Evolutionary conservation across 169 alveolate genomes (phyloP).

Genomic region (Plasmodium relictum): DNA sequence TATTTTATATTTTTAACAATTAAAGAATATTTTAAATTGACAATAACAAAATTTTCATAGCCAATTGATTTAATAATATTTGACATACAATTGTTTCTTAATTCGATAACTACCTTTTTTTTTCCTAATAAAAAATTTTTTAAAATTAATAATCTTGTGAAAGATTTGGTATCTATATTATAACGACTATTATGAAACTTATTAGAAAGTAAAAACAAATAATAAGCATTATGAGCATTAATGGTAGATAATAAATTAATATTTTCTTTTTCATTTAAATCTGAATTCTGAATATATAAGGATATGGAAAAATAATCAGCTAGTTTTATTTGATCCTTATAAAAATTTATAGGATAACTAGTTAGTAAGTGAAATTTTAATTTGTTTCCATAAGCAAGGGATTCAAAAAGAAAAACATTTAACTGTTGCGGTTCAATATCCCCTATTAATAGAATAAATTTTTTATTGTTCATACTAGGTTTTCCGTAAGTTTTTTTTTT

Average conservation of each 20-base stretch:
- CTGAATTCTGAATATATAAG: conserved; percentile 55
- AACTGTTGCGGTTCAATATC: conserved; percentile 85
- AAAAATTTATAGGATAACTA: conserved; percentile 53
- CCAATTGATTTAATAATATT: conserved; percentile 67
- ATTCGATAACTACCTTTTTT: conserved; percentile 67
- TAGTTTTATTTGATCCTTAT: conserved; percentile 64
- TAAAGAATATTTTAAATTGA: conserved; percentile 65
- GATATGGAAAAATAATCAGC: conserved; percentile 60
- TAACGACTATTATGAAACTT: conserved; percentile 41
- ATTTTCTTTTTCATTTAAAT: conserved; percentile 64
- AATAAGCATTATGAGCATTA: conserved; percentile 74
- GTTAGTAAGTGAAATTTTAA: conserved; percentile 69
- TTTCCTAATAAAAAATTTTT: conserved; percentile 58
- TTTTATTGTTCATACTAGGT: conserved; percentile 78
- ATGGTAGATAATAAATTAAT: conserved; percentile 57
- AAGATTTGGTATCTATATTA: conserved; percentile 73
- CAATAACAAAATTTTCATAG: conserved; percentile 58
- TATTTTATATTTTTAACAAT: conserved; percentile 51
- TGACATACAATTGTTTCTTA: conserved; percentile 67
- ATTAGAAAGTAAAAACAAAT: conserved; percentile 50
- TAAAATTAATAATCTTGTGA: conserved; percentile 66
- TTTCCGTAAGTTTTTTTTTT: conserved; percentile 80
- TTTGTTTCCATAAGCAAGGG: conserved; percentile 73
- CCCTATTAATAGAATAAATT: conserved; percentile 82
- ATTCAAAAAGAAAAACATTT: conserved; percentile 79